Conservation (phyloP, 495 filamentous ascomycete genomes). For the Hypoxylon subgilvum region DNA sequence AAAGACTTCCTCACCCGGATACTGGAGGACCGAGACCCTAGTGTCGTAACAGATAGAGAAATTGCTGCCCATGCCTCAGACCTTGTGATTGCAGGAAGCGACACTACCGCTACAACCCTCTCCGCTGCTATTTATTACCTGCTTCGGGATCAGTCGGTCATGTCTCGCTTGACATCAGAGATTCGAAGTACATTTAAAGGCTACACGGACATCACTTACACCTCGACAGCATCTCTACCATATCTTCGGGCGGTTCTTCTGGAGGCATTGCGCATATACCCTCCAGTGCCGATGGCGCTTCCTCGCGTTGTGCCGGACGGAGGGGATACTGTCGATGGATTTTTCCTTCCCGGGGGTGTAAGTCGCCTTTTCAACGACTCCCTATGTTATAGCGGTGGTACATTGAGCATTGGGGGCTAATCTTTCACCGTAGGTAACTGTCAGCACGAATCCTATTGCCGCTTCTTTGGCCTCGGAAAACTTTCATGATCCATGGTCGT, state of each 20-base stretch:
- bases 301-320: slow-evolving; percentile 38
- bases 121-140: slow-evolving; percentile 48
- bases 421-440: too few relatives aligned
- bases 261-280: slow-evolving; percentile 50
- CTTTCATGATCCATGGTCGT: slow-evolving; percentile 42
- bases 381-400: too few relatives aligned
- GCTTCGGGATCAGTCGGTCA: slow-evolving; percentile 34
- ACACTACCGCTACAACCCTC: slow-evolving; percentile 54
- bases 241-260: slow-evolving; percentile 52
- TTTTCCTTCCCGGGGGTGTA: slow-evolving; percentile 48
- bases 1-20: slow-evolving; percentile 36
- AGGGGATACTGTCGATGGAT: slow-evolving; percentile 44
- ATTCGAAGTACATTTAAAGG: slow-evolving; percentile 47
- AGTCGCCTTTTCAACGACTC: too few relatives aligned
- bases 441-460: slow-evolving; percentile 43
- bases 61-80: slow-evolving; percentile 39
- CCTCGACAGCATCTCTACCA: slow-evolving; percentile 33
- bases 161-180: slow-evolving; percentile 47
- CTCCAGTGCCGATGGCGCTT: slow-evolving; percentile 34
- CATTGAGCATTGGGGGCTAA: too few relatives aligned
- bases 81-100: slow-evolving; percentile 51
- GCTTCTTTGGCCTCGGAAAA: slow-evolving; percentile 38
- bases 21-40: slow-evolving; percentile 22
- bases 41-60: slow-evolving; percentile 22
- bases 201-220: slow-evolving; percentile 41